A percentile compares a stretch with the other conserved stretches of the same genome.
These are phyloP conservation scores for Diversispora epigaea DNA, from an alignment of 192 early-diverging fungal species.

Conservation along the genomic window DNA sequence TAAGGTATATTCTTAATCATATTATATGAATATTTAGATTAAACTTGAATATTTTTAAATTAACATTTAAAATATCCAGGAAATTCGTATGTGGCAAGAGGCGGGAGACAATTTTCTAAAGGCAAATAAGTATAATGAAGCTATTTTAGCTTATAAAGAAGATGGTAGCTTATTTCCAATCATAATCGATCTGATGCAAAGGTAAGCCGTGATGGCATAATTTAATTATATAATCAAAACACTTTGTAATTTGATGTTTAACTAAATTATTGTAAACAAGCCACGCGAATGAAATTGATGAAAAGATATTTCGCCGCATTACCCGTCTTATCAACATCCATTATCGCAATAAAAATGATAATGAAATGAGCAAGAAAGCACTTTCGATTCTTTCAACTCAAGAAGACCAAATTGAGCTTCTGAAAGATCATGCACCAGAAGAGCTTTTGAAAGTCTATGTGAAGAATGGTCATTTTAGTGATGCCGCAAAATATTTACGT, in stretches of 20 bases:
- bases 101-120: conserved; percentile 22
- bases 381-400: conserved; percentile 15
- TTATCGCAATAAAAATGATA: conserved; percentile 7
- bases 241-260: not conserved
- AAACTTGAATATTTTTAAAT: not conserved
- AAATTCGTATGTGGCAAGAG: not conserved
- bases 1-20: not conserved
- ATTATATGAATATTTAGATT: not conserved
- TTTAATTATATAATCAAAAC: not conserved
- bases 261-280: not conserved
- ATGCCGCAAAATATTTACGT: not conserved
- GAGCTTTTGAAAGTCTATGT: not conserved
- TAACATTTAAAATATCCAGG: not conserved
- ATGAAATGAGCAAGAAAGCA: not conserved
- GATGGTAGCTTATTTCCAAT: not conserved
- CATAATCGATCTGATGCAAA: conserved; percentile 25
- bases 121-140: conserved; percentile 27
- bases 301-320: not conserved
- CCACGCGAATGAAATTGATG: conserved; percentile 4
- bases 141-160: conserved; percentile 10
- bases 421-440: conserved; percentile 15
- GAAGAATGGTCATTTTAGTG: too few species aligned
- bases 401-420: conserved; percentile 6
- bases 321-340: conserved; percentile 3
- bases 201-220: not conserved